Percentiles rank a stretch among this genome's conserved stretches.
Conservation (phyloP, 2,329 filamentous ascomycete species). For the Fusarium duplospermum region DNA sequence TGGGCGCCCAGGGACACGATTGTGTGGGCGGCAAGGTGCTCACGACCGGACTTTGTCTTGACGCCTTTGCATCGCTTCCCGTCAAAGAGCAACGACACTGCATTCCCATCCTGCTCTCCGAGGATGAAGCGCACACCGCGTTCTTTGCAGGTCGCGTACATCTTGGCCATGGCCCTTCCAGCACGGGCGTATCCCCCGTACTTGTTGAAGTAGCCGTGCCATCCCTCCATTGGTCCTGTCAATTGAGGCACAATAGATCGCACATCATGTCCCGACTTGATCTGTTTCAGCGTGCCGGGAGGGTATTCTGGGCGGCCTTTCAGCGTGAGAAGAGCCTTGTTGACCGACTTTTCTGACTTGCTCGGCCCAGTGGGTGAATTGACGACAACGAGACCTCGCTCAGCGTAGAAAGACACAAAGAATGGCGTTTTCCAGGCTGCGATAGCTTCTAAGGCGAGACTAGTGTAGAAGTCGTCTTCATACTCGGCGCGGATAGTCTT, state of each 20-base stretch:
- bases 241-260: constrained; percentile 55
- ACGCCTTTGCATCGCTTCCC: constrained; percentile 7
- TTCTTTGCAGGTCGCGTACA: constrained; percentile 55
- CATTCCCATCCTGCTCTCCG: constrained; percentile 36
- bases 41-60: constrained; percentile 10
- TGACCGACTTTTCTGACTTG: constrained; percentile 59
- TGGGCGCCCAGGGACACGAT: constrained; percentile 65
- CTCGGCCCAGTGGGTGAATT: constrained; percentile 59
- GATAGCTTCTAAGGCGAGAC: constrained; percentile 64
- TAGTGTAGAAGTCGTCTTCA: constrained; percentile 66
- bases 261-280: constrained; percentile 54
- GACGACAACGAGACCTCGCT: constrained; percentile 56
- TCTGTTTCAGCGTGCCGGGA: constrained; percentile 50
- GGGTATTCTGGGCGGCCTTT: constrained; percentile 54
- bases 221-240: constrained; percentile 59
- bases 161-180: constrained; percentile 59
- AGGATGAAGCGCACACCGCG: constrained; percentile 54
- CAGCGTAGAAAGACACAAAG: constrained; percentile 62
- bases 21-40: constrained; percentile 47
- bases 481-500: constrained; percentile 71
- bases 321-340: constrained; percentile 46
- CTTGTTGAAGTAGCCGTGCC: constrained; percentile 69
- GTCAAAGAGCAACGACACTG: not conserved
- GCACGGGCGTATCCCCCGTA: constrained; percentile 67
- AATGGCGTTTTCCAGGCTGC: constrained; percentile 61